A percentile compares a stretch with the other conserved stretches of the same genome.
These are phyloP conservation scores for Chaetomium cochliodes DNA, from an alignment of 495 filamentous ascomycete species.

Conservation along the genomic window DNA sequence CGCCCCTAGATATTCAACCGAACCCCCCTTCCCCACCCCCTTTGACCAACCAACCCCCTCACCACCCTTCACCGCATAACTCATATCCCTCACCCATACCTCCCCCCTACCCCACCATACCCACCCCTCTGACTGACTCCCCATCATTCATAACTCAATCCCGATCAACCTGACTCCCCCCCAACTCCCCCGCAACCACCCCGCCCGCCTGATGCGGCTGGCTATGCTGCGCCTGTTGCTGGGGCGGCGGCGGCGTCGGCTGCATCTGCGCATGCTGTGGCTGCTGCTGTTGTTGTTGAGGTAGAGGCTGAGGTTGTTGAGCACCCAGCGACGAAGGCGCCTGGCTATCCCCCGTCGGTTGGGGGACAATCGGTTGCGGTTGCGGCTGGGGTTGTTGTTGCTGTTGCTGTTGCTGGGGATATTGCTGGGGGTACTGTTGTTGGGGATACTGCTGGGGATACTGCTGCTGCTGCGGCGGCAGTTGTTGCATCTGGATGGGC, in stretches of 20 bases:
- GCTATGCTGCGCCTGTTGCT: no score
- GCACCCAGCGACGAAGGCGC: not conserved
- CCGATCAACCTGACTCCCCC: no score
- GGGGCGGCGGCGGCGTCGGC: not conserved
- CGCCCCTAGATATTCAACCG: no score
- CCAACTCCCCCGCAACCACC: not conserved
- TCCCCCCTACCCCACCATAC: no score
- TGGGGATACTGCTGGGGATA: not conserved
- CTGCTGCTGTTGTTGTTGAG: not conserved
- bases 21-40: no score
- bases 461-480: not conserved
- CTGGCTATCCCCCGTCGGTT: not conserved
- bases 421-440: not conserved
- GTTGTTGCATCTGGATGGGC: not conserved
- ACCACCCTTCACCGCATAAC: no score
- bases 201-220: not conserved
- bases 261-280: constrained; percentile 1
- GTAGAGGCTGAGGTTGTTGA: not conserved
- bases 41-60: no score
- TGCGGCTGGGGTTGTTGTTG: not conserved
- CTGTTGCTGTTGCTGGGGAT: not conserved
- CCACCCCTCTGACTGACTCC: no score
- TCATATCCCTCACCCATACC: no score
- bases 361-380: not conserved
- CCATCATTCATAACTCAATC: no score